Evolutionary conservation across 768 basidiomycete genomes (phyloP).

Genomic region (Phlebiopsis flavidoalba): DNA sequence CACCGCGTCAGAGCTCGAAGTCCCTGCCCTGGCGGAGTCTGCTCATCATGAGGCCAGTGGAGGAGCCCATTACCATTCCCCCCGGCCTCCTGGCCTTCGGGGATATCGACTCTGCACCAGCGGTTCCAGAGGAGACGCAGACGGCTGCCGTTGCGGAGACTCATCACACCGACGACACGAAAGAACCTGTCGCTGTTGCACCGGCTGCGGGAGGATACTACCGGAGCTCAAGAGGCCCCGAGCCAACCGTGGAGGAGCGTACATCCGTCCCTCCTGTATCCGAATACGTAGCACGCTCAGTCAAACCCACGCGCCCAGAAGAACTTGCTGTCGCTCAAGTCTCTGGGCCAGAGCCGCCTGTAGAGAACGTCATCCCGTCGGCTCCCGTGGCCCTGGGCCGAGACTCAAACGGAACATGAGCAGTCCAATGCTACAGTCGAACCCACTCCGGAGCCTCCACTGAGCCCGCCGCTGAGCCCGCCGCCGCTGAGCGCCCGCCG

Average conservation of each 20-base stretch:
- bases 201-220: background rate
- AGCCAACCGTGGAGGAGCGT: background rate
- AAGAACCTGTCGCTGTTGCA: background rate
- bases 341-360: no score
- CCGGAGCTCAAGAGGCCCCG: background rate
- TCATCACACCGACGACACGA: background rate
- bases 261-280: no score
- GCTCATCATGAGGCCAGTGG: background rate
- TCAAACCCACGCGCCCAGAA: no score
- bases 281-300: no score
- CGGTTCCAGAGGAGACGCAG: no score
- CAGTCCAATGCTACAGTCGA: background rate
- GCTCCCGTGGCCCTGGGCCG: no score
- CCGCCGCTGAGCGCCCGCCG: conserved; percentile 5
- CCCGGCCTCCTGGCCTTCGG: no score
- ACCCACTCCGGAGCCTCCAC: background rate
- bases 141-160: background rate
- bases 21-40: background rate
- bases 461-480: background rate
- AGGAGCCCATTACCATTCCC: no score
- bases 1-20: background rate
- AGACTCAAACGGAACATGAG: background rate
- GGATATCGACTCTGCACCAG: no score
- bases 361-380: no score
- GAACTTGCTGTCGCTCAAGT: no score